phyloP scores from a whole-genome alignment of 2,329 filamentous ascomycete genomes.

The Penicillium frequentans region DNA sequence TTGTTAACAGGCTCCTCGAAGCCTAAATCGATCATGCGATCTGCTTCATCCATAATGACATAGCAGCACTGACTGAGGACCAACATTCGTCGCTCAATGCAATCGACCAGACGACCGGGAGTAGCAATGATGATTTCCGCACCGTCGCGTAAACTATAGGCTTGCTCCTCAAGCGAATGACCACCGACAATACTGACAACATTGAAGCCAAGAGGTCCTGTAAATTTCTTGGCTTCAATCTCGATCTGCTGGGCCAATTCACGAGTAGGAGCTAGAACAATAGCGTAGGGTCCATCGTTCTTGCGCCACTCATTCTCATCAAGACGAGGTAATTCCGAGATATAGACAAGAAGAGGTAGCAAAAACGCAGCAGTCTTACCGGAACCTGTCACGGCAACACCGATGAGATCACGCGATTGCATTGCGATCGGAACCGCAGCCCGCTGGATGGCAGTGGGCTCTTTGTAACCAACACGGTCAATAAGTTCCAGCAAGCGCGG shows the following conservation, averaged over 20 bases:
- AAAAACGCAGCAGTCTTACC: constrained; percentile 97
- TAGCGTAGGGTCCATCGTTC: constrained; percentile 94
- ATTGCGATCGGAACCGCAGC: constrained; percentile 94
- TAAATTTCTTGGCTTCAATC: constrained; percentile 89
- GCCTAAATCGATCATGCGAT: constrained; percentile 97
- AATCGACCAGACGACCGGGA: constrained; percentile 93
- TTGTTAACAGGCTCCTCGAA: constrained; percentile 98
- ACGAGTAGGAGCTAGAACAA: constrained; percentile 93
- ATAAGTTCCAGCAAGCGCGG: constrained; percentile 77
- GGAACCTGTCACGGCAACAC: constrained; percentile 95
- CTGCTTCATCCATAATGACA: constrained; percentile 98
- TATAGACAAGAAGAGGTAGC: constrained; percentile 89
- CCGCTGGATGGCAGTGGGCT: constrained; percentile 88
- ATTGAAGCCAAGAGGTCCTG: constrained; percentile 83
- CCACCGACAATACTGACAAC: constrained; percentile 98
- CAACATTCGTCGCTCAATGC: constrained; percentile 87
- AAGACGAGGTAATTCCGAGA: constrained; percentile 81
- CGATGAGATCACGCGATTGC: constrained; percentile 92
- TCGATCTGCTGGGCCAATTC: constrained; percentile 98
- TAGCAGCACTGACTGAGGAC: constrained; percentile 97
- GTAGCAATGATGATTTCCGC: constrained; percentile 99
- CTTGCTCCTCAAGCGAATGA: constrained; percentile 91
- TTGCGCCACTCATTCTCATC: constrained; percentile 80
- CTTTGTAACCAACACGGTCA: constrained; percentile 80
- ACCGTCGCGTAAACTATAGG: constrained; percentile 83